Conservation (phyloP, 768 basidiomycete genomes). For the Erythrobasidium yunnanense region DNA sequence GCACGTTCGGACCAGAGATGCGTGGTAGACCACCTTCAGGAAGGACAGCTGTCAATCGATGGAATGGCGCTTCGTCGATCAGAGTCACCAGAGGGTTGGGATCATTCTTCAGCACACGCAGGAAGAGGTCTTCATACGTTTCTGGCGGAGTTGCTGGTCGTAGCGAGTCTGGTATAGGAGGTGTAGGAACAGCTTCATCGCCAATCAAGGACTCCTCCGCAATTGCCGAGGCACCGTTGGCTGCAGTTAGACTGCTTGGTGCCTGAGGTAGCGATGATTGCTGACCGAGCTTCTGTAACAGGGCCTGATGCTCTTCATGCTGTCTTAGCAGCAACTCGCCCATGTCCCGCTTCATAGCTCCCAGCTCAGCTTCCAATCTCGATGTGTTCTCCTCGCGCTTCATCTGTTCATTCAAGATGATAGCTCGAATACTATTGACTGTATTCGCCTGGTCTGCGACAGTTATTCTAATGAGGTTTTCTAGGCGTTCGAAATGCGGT, state of each 20-base stretch:
- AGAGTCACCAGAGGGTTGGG: neutral
- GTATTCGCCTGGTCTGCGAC: neutral
- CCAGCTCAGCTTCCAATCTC: neutral
- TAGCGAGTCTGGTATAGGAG: neutral
- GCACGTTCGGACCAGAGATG: neutral
- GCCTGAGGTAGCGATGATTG: no score
- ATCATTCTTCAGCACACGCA: neutral
- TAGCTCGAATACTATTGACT: neutral
- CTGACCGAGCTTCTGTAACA: no score
- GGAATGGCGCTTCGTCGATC: slow-evolving; percentile 3
- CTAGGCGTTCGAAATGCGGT: neutral
- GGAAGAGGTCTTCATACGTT: slow-evolving; percentile 21
- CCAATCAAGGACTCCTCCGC: neutral
- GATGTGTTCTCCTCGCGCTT: neutral
- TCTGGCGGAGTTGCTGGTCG: neutral
- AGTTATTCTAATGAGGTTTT: neutral
- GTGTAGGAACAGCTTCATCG: neutral
- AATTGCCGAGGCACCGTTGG: neutral
- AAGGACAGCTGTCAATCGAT: neutral
- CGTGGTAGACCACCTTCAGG: neutral
- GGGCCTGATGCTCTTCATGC: neutral
- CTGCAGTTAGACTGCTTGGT: no score
- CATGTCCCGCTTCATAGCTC: neutral
- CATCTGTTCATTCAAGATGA: neutral
- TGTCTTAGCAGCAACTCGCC: neutral